phyloP scores from a whole-genome alignment of 257 asterid species.

The Solanum gracilifrons region DNA sequence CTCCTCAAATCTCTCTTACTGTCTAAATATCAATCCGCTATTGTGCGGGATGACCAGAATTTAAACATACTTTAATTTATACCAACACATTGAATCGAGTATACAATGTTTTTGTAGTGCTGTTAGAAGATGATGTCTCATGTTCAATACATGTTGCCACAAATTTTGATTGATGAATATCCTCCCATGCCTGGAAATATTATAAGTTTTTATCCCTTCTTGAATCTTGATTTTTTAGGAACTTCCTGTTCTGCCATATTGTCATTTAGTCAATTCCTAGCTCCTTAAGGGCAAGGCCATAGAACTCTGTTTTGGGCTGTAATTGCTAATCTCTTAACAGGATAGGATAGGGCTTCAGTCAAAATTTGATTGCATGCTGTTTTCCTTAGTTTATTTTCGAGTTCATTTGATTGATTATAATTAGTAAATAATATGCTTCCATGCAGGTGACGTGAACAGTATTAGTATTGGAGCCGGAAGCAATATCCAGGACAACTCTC shows the following conservation, averaged over 20 bases:
- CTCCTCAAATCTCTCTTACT: neutral
- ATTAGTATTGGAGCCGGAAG: constrained; percentile 83
- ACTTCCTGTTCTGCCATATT: neutral
- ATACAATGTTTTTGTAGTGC: neutral
- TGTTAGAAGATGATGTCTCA: neutral
- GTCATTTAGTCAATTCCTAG: neutral
- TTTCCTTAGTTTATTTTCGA: neutral
- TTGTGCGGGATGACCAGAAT: neutral
- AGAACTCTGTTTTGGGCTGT: neutral
- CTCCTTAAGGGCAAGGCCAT: neutral
- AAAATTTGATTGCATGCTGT: neutral
- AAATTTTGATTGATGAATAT: neutral
- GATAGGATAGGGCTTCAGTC: neutral
- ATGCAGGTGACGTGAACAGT: constrained; percentile 78
- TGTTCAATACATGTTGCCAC: neutral
- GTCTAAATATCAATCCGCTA: neutral
- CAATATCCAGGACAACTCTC: constrained; percentile 91
- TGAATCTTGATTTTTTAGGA: neutral
- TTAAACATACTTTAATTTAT: neutral
- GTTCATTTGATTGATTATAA: neutral
- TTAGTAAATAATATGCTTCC: neutral
- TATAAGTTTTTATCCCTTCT: neutral
- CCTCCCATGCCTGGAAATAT: neutral
- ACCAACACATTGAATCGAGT: neutral
- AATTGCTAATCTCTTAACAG: neutral